These are phyloP conservation scores for Fusarium hostae DNA, from an alignment of 2,329 filamentous ascomycete species.

Conservation along the genomic window DNA sequence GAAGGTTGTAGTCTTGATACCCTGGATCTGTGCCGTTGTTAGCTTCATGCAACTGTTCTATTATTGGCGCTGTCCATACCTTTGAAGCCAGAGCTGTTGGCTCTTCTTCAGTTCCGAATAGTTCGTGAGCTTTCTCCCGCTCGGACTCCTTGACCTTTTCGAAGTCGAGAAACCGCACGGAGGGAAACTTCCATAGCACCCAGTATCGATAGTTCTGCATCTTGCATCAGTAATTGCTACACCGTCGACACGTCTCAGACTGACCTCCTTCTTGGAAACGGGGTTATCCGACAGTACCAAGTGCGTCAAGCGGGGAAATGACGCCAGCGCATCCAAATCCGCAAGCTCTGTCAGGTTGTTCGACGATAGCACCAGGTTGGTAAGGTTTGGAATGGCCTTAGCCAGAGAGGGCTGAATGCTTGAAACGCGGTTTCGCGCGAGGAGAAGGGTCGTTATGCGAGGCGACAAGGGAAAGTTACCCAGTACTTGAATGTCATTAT, in stretches of 20 bases:
- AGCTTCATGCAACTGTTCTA: not conserved
- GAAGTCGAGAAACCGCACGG: constrained; percentile 91
- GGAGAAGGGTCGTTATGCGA: constrained; percentile 85
- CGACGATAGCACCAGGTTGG: constrained; percentile 81
- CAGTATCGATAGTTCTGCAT: constrained; percentile 88
- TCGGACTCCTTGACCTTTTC: constrained; percentile 90
- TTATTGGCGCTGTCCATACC: constrained; percentile 51
- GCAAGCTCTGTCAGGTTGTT: constrained; percentile 87
- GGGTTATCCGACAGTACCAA: constrained; percentile 88
- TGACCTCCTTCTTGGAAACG: constrained; percentile 89
- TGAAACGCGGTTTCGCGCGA: constrained; percentile 88
- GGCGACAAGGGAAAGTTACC: constrained; percentile 94
- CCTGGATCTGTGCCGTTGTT: constrained; percentile 72
- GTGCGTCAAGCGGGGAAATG: constrained; percentile 78
- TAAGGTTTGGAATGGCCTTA: constrained; percentile 82
- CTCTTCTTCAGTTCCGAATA: constrained; percentile 83
- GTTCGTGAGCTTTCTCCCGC: constrained; percentile 76
- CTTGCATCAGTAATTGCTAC: constrained; percentile 7
- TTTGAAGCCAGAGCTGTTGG: constrained; percentile 84
- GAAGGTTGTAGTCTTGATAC: constrained; percentile 82
- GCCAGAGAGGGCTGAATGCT: constrained; percentile 81
- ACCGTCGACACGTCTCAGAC: constrained; percentile 46
- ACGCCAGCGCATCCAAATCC: constrained; percentile 83
- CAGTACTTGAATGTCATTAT: constrained; percentile 93
- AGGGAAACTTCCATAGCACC: constrained; percentile 87